Conservation (phyloP, 2,329 filamentous ascomycete genomes). For the Penicillium sp. region DNA sequence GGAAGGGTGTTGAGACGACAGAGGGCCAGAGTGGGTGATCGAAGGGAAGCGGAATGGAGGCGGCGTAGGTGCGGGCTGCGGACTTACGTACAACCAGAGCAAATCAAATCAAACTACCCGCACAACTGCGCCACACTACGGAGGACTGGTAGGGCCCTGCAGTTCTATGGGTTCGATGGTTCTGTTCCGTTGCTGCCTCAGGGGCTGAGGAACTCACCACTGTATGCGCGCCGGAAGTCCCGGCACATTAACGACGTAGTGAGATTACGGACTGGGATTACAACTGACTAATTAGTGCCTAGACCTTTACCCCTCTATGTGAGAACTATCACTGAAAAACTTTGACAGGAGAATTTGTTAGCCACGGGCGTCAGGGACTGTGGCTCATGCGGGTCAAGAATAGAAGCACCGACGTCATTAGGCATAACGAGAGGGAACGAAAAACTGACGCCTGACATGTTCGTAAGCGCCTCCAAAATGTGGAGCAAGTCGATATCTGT, state of each 20-base stretch:
- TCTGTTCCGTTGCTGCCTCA: conserved; percentile 25
- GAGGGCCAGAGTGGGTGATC: conserved; percentile 7
- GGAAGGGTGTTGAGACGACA: conserved; percentile 1
- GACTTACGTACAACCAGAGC: conserved; percentile 31
- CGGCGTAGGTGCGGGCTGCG: conserved; percentile 6
- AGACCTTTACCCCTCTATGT: background rate
- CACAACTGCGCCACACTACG: conserved; percentile 29
- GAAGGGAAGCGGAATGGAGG: conserved; percentile 14
- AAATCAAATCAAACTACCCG: conserved; percentile 29
- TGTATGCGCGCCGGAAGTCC: background rate
- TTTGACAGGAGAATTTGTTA: conserved; percentile 4
- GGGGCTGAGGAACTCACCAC: conserved; percentile 21
- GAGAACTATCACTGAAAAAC: background rate
- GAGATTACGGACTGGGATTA: background rate
- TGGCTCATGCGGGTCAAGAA: conserved; percentile 30
- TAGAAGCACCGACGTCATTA: conserved; percentile 34
- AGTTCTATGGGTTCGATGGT: background rate
- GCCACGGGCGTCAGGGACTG: conserved; percentile 20
- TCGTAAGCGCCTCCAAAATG: conserved; percentile 10
- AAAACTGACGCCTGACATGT: conserved; percentile 7
- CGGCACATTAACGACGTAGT: background rate
- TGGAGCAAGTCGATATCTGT: background rate
- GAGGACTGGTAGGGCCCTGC: background rate
- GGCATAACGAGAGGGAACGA: conserved; percentile 16
- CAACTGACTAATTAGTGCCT: background rate